A percentile compares a stretch with the other conserved stretches of the same genome.
Evolutionary conservation across 2,329 filamentous ascomycete species (phyloP).

Genomic region (Apiospora hydei): DNA sequence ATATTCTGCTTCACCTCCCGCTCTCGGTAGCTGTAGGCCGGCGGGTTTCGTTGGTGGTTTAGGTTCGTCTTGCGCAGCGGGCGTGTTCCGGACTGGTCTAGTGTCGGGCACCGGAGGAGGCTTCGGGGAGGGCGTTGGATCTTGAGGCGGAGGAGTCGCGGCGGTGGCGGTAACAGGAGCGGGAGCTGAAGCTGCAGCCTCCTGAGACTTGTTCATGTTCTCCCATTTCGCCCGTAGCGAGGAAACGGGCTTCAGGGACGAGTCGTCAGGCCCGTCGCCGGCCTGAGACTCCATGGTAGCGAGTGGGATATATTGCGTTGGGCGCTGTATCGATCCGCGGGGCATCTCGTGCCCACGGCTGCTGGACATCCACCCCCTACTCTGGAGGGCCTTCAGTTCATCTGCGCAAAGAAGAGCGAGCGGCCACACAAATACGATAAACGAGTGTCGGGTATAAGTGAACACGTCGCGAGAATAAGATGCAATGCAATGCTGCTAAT

Average conservation of each 20-base stretch:
- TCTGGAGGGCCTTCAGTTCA: slow-evolving; percentile 22
- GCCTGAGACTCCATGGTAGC: slow-evolving; percentile 51
- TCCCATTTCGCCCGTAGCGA: slow-evolving; percentile 84
- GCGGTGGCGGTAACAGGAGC: slow-evolving; percentile 41
- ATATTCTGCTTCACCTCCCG: slow-evolving; percentile 18
- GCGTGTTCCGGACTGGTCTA: slow-evolving; percentile 37
- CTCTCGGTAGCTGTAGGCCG: slow-evolving; percentile 29
- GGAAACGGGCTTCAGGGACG: slow-evolving; percentile 83
- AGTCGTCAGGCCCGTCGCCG: slow-evolving; percentile 73
- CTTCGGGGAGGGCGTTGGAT: slow-evolving; percentile 43
- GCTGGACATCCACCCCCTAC: slow-evolving; percentile 5
- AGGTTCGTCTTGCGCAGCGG: slow-evolving; percentile 36
- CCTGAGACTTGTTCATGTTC: slow-evolving; percentile 67
- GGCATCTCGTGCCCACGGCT: slow-evolving; percentile 22
- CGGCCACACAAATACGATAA: slow-evolving; percentile 7
- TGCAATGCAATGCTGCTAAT: slow-evolving; percentile 21
- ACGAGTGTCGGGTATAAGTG: slow-evolving; percentile 11
- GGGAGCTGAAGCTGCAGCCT: slow-evolving; percentile 36
- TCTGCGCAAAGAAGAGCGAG: slow-evolving; percentile 18
- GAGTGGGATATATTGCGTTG: slow-evolving; percentile 16
- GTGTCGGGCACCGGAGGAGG: slow-evolving; percentile 42
- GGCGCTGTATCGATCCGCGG: slow-evolving; percentile 16
- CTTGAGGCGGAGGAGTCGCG: slow-evolving; percentile 44
- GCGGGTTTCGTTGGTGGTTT: slow-evolving; percentile 37
- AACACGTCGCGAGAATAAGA: slow-evolving; percentile 3